Base-by-base conservation (phyloP, 129 eudicot genomes). In the Sambucus nigra region DNA sequence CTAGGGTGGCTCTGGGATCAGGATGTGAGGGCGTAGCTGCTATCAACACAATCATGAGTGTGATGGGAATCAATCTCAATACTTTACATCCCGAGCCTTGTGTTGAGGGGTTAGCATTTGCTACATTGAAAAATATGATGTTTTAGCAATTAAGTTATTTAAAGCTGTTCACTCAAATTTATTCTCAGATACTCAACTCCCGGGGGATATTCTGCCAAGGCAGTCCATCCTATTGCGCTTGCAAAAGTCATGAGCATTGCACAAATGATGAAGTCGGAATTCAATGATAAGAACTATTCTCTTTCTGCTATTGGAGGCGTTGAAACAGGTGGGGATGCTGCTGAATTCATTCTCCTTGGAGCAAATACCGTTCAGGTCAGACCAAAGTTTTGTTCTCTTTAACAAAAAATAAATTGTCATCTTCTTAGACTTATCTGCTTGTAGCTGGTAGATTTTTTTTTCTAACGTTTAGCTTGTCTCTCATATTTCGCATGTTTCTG, bases 211-310 rank as follows among this genome's bases (percentile, higher is more conserved):
- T 92, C 99, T 47, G 60, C 84, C 12, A 92, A 92, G 70, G 99
- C 96, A 29, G 99, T 91, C 24, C 99, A 86, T 72, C 99, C 99
- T 21, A 86, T 91, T 59, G 99, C 99, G n/a, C 99, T 91, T 69
- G 99, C 71, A 28, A 91, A 82, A 77, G 95, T 91, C 50, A 91
- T 91, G 99, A 91, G 53, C 64, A 91, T 91, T 72, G 94, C 99
- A 40, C 79, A 79, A 69, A 91, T 91, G 99, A 91, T 91, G 99
- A 86, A 86, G 49, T 60, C 77, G 0, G 95, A 86, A 53, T 91
- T 81, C 63, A 60, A 53, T 15, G 89, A 73, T 40, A 61, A 67
- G 51, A 91, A 75, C 4, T 68, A 55, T 55, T 92, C 99, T 19
- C 81, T 92, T 64, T 92, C 99, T 48, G 99, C 80, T 28, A 92